These are phyloP conservation scores for Perkinsus olseni DNA, from an alignment of 169 alveolate species.

Conservation along the genomic window DNA sequence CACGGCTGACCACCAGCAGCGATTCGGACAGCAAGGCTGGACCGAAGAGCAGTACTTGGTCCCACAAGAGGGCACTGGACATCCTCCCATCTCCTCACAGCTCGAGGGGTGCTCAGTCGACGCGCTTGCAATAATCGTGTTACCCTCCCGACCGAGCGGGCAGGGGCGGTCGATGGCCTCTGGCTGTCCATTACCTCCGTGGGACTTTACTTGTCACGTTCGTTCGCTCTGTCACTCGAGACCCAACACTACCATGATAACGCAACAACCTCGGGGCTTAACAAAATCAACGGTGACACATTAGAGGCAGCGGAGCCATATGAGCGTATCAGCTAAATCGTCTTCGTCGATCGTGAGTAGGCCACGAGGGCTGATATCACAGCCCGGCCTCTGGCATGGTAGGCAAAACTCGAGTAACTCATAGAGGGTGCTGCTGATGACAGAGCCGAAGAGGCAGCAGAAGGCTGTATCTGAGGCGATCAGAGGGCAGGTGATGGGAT, in stretches of 20 bases:
- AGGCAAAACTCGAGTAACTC: no score
- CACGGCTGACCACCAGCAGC: neutral
- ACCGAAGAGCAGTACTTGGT: neutral
- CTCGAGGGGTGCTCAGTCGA: neutral
- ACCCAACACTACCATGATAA: neutral
- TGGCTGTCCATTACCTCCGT: neutral
- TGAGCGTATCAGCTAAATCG: no score
- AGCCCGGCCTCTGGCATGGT: no score
- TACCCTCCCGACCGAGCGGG: neutral
- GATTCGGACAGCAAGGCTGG: neutral
- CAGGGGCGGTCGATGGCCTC: neutral
- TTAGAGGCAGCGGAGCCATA: no score
- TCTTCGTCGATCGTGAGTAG: no score
- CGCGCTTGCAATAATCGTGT: neutral
- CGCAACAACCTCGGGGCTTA: neutral
- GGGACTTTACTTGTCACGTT: no score
- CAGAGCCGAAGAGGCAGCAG: no score
- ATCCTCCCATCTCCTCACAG: neutral
- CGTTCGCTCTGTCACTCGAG: neutral
- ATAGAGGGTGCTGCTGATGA: no score
- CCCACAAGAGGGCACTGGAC: neutral
- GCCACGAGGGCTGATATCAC: no score
- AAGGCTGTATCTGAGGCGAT: no score
- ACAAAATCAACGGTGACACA: no score
- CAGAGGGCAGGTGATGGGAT: no score